Evolutionary conservation across 352 stramenopile genomes (phyloP).

Genomic region (Globisporangium nagaii): DNA sequence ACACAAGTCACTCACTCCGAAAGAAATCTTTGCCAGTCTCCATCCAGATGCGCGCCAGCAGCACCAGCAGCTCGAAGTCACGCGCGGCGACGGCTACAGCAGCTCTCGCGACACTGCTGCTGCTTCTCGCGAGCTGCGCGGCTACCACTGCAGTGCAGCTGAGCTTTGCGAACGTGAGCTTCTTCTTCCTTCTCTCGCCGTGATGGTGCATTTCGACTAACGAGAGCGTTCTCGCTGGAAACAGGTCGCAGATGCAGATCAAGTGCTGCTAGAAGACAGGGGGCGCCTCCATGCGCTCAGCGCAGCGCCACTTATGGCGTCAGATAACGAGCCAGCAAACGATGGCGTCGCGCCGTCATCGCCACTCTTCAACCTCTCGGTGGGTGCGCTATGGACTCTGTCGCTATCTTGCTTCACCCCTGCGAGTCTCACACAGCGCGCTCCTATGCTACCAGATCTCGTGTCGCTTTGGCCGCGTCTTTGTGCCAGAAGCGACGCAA

Average conservation of each 20-base stretch:
- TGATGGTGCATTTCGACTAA: too few species aligned
- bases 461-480: constrained; percentile 18
- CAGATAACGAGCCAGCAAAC: background rate
- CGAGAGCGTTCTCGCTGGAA: too few species aligned
- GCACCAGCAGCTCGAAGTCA: background rate
- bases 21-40: too few species aligned
- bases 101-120: background rate
- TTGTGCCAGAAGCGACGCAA: constrained; percentile 5
- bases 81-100: background rate
- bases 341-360: background rate
- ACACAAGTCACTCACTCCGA: too few species aligned
- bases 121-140: constrained; percentile 1
- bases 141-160: constrained; percentile 2
- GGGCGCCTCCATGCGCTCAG: background rate
- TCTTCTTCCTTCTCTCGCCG: background rate
- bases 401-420: background rate
- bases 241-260: background rate
- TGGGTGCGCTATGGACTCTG: background rate
- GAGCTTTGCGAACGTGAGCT: constrained; percentile 14
- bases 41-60: background rate
- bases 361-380: background rate
- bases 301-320: background rate
- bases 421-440: too few species aligned
- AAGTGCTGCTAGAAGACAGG: background rate
- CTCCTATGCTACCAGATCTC: too few species aligned